phyloP scores from a whole-genome alignment of 768 basidiomycete species.

The Arthromyces matolae region DNA sequence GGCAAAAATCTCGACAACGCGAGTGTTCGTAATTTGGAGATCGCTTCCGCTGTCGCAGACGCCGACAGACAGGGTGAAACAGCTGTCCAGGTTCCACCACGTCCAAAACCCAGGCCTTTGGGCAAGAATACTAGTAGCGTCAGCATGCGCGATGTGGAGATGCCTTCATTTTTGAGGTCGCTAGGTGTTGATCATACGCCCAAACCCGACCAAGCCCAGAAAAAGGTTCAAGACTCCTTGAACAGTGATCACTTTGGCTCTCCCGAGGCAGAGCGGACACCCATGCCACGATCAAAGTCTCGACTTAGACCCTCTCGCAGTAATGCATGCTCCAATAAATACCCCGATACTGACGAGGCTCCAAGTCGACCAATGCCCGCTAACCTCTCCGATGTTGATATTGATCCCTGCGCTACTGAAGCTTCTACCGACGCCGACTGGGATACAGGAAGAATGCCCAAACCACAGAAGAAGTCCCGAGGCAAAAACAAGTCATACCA shows the following conservation, averaged over 20 bases:
- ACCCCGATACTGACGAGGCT: constrained; percentile 8
- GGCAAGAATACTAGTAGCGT: too few species aligned
- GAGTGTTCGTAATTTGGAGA: constrained; percentile 12
- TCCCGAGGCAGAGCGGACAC: not conserved
- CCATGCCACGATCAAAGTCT: not conserved
- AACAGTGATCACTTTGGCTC: too few species aligned
- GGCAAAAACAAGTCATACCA: not conserved
- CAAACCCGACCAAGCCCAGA: too few species aligned
- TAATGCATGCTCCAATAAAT: not conserved
- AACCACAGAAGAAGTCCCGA: constrained; percentile 4
- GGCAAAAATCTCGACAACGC: constrained; percentile 19
- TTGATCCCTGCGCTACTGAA: constrained; percentile 14
- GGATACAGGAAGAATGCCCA: constrained; percentile 11
- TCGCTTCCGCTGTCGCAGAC: not conserved
- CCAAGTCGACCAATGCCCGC: not conserved
- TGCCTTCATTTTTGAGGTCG: too few species aligned
- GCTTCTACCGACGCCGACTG: constrained; percentile 1
- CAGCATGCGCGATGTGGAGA: too few species aligned
- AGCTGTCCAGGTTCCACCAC: not conserved
- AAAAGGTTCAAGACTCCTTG: too few species aligned
- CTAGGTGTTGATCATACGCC: too few species aligned
- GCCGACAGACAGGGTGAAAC: not conserved
- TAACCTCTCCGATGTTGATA: not conserved
- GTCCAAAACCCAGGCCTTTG: too few species aligned
- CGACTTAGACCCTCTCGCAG: not conserved